Conservation (phyloP, 169 alveolate genomes). For the Toxoplasma gondii region DNA sequence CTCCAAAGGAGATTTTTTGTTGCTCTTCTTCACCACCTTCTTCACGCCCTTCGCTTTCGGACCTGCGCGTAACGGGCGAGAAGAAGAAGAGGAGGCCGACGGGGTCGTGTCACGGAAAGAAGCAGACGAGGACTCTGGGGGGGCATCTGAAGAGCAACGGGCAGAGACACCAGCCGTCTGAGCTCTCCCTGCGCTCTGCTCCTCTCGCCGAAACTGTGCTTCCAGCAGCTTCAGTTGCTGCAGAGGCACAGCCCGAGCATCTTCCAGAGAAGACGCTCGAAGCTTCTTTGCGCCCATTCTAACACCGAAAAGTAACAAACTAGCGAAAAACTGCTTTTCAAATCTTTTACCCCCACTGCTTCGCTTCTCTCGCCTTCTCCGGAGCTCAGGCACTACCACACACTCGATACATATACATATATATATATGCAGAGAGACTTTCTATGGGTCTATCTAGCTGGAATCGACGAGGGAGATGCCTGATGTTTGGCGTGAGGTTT, state of each 20-base stretch:
- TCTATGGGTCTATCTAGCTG: not conserved
- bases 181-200: not conserved
- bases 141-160: no score
- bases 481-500: no score
- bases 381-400: not conserved
- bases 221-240: not conserved
- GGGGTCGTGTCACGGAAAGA: not conserved
- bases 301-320: no score
- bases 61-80: not conserved
- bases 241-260: not conserved
- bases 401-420: not conserved
- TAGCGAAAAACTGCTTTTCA: no score
- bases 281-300: not conserved
- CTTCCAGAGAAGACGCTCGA: not conserved
- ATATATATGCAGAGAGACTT: not conserved
- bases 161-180: no score
- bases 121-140: not conserved
- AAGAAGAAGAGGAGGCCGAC: not conserved
- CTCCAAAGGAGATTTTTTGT: not conserved
- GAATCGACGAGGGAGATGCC: no score
- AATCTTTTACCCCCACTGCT: no score
- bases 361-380: not conserved
- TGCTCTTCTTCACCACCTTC: not conserved
- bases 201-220: not conserved
- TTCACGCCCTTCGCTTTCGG: not conserved